Percentiles rank a stretch among this genome's conserved stretches.
Evolutionary conservation across 495 filamentous ascomycete genomes (phyloP).

Genomic region (Lasiosphaeriaceae sp.): DNA sequence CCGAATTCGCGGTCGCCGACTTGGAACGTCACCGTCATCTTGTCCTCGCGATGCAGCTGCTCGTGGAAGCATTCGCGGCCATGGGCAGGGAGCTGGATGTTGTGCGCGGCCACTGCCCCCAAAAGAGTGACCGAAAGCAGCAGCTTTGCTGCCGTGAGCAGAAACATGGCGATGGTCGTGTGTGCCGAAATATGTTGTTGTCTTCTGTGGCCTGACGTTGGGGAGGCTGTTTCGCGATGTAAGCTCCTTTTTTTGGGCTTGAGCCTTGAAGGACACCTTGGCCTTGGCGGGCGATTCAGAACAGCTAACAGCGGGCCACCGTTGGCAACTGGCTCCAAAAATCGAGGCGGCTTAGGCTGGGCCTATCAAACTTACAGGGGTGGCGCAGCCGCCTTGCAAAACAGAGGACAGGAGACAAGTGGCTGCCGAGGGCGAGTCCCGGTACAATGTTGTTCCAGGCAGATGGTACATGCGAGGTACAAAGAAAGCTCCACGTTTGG

Average conservation of each 20-base stretch:
- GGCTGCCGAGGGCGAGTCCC: conserved; percentile 4
- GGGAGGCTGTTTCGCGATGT: conserved; percentile 17
- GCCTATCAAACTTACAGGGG: conserved; percentile 8
- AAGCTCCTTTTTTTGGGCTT: conserved; percentile 11
- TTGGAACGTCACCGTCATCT: conserved; percentile 98
- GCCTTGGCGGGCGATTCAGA: conserved; percentile 13
- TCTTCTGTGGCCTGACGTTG: neutral
- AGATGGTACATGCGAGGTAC: conserved; percentile 11
- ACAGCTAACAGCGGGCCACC: too few species aligned
- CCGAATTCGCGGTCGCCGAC: conserved; percentile 97
- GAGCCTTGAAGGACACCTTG: conserved; percentile 23
- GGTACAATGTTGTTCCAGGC: conserved; percentile 27
- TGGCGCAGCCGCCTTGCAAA: conserved; percentile 2
- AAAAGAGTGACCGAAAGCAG: conserved; percentile 61
- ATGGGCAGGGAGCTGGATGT: conserved; percentile 89
- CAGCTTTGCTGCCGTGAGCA: conserved; percentile 46
- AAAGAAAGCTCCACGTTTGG: neutral
- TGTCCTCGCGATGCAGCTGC: conserved; percentile 83
- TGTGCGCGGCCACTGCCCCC: conserved; percentile 70
- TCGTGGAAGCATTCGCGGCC: conserved; percentile 97
- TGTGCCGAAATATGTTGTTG: neutral
- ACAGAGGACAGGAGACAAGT: conserved; percentile 1
- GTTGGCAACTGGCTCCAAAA: neutral
- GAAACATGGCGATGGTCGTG: conserved; percentile 23
- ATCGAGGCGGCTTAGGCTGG: conserved; percentile 2